A percentile compares a stretch with the other conserved stretches of the same genome.
Conservation (phyloP, 1,284 basidiomycete genomes). For the Chiua sp. region DNA sequence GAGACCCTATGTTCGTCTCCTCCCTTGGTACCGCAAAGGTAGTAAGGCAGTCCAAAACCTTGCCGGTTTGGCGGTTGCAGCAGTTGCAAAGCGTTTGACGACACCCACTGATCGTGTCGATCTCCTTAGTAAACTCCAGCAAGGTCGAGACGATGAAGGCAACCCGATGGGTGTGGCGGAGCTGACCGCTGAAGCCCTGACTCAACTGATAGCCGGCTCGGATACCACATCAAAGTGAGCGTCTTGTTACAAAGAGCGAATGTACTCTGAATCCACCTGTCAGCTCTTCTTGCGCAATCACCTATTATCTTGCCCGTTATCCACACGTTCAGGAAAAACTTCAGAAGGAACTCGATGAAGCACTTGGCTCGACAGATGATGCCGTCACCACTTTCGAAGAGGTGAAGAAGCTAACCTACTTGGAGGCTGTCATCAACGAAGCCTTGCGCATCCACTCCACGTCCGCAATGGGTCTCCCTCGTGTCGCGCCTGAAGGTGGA, state of each 20-base stretch:
- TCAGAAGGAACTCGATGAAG: conserved; percentile 82
- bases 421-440: conserved; percentile 86
- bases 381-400: conserved; percentile 58
- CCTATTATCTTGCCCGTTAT: conserved; percentile 80
- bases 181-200: conserved; percentile 86
- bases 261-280: conserved; percentile 2
- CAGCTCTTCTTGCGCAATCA: conserved; percentile 83
- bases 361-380: conserved; percentile 65
- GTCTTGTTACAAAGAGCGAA: neutral
- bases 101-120: conserved; percentile 74
- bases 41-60: conserved; percentile 73
- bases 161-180: conserved; percentile 81
- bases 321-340: conserved; percentile 72
- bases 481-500: conserved; percentile 73
- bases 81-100: conserved; percentile 76
- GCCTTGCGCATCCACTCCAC: conserved; percentile 84
- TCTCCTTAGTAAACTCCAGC: conserved; percentile 80
- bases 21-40: conserved; percentile 83
- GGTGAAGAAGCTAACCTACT: conserved; percentile 74
- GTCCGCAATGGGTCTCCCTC: conserved; percentile 82
- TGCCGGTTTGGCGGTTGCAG: conserved; percentile 83
- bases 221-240: conserved; percentile 85
- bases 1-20: conserved; percentile 66
- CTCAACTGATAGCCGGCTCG: conserved; percentile 85
- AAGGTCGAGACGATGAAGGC: conserved; percentile 79